These are phyloP conservation scores for Haplosporangium gracile DNA, from an alignment of 192 early-diverging fungal genomes.

Conservation along the genomic window DNA sequence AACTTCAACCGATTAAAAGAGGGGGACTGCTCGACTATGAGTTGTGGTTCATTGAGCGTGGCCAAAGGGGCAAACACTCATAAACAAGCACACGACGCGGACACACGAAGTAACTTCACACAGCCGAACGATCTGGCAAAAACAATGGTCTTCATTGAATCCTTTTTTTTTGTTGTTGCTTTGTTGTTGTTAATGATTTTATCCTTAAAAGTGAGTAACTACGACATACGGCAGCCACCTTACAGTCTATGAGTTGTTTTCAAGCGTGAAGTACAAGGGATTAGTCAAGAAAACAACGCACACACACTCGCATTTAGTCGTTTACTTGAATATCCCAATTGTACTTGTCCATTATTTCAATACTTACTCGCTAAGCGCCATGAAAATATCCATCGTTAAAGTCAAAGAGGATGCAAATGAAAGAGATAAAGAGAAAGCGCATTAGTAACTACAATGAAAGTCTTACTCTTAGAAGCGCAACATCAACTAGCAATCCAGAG, in stretches of 20 bases:
- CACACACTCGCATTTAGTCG: neutral
- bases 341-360: neutral
- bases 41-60: neutral
- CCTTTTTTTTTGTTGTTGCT: neutral
- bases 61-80: neutral
- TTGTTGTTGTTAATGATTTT: constrained; percentile 2
- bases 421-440: neutral
- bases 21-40: neutral
- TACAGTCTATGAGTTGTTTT: neutral
- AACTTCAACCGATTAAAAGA: neutral
- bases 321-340: neutral
- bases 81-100: neutral
- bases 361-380: constrained; percentile 16
- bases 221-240: neutral
- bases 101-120: neutral
- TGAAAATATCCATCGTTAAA: neutral
- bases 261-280: neutral
- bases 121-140: neutral
- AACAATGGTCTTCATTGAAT: neutral
- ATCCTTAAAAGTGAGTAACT: constrained; percentile 3
- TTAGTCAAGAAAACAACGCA: neutral
- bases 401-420: neutral
- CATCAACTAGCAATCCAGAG: neutral
- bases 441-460: neutral
- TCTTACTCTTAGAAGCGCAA: too few species aligned